Percentiles rank a stretch among this genome's conserved stretches.
phyloP scores from a whole-genome alignment of 2,329 filamentous ascomycete species.

The Apiospora sp. region DNA sequence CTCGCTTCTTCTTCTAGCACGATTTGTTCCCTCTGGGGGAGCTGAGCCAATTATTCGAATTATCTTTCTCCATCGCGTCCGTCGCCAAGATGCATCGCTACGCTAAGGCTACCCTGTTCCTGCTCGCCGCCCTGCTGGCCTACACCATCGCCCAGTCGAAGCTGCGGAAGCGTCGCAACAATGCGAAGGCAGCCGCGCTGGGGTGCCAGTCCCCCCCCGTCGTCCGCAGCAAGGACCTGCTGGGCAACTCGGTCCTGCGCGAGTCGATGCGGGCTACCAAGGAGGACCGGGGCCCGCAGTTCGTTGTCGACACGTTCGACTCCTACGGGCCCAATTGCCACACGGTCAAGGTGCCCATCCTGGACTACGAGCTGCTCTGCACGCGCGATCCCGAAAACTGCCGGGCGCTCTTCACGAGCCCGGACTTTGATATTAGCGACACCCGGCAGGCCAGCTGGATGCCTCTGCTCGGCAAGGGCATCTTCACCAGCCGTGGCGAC shows the following conservation, averaged over 20 bases:
- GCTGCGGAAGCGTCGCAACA: conserved; percentile 37
- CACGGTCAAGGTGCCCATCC: conserved; percentile 45
- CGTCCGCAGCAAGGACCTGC: conserved; percentile 42
- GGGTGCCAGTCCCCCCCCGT: conserved; percentile 42
- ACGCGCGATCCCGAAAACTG: conserved; percentile 47
- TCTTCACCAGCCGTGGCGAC: conserved; percentile 47
- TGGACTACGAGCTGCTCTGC: conserved; percentile 47
- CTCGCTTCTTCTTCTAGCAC: not conserved
- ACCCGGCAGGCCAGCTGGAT: conserved; percentile 44
- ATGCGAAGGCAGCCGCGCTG: conserved; percentile 38
- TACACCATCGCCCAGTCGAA: conserved; percentile 39
- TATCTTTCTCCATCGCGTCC: not conserved
- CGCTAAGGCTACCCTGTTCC: conserved; percentile 28
- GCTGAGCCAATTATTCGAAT: not conserved
- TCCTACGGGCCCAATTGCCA: conserved; percentile 39
- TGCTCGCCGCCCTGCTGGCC: conserved; percentile 31
- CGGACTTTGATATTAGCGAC: conserved; percentile 46
- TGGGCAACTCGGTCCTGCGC: conserved; percentile 41
- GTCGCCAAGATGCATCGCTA: conserved; percentile 31
- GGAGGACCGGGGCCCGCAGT: conserved; percentile 45
- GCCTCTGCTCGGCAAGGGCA: conserved; percentile 54
- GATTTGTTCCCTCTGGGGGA: not conserved
- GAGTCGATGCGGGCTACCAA: conserved; percentile 45
- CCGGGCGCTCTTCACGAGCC: conserved; percentile 41
- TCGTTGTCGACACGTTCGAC: conserved; percentile 43